phyloP scores from a whole-genome alignment of 2,329 filamentous ascomycete genomes.

The Pyrenophora tritici-repentis region DNA sequence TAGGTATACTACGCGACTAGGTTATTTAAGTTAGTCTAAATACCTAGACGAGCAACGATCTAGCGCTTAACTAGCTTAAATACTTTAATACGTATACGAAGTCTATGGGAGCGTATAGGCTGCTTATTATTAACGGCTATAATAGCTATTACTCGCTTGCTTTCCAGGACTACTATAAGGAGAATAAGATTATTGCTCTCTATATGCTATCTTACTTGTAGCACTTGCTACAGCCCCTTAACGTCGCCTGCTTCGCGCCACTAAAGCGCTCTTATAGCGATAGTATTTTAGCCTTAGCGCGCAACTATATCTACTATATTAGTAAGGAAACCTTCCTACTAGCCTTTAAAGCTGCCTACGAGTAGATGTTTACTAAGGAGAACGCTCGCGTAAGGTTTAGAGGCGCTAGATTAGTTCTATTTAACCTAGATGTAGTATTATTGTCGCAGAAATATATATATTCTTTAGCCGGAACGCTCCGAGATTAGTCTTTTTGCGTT shows the following conservation, averaged over 20 bases:
- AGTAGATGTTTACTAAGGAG: too few relatives aligned
- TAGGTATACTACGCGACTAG: background rate
- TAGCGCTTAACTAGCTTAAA: background rate
- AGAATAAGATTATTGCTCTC: constrained; percentile 3
- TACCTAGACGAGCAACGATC: background rate
- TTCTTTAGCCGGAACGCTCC: too few relatives aligned
- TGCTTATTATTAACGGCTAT: constrained; percentile 19
- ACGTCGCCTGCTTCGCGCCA: background rate
- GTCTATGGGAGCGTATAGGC: constrained; percentile 1
- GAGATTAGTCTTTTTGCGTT: too few relatives aligned
- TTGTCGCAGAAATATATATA: too few relatives aligned
- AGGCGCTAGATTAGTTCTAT: too few relatives aligned
- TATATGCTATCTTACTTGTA: background rate
- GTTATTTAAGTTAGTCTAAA: background rate
- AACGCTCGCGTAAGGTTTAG: too few relatives aligned
- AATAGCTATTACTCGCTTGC: constrained; percentile 8
- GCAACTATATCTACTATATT: constrained; percentile 3
- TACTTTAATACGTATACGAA: constrained; percentile 3
- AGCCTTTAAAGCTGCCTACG: too few relatives aligned
- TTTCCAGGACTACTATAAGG: background rate
- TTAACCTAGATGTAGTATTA: background rate
- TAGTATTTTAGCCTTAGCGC: background rate
- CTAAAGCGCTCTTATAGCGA: background rate
- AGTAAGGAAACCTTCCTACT: background rate
- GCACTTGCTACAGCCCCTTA: background rate